These are phyloP conservation scores for Boletus rubroflammeus DNA, from an alignment of 768 basidiomycete species.

Conservation along the genomic window DNA sequence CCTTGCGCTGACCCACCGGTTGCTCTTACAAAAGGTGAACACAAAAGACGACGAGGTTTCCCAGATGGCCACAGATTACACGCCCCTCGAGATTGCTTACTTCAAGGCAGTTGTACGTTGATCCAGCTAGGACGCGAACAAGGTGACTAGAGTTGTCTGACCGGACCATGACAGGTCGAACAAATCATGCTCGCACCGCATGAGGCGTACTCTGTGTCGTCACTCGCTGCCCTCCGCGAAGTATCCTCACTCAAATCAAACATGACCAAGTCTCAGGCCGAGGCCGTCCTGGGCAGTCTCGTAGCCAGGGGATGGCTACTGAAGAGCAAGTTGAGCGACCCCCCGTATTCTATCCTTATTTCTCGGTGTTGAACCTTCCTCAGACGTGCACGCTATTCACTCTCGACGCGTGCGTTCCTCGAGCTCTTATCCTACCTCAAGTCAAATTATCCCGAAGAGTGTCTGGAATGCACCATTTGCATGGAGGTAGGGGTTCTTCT, in stretches of 20 bases:
- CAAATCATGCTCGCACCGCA: constrained; percentile 81
- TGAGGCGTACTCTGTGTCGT: constrained; percentile 73
- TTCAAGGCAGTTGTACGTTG: constrained; percentile 75
- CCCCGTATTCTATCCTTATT: background rate
- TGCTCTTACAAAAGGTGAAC: constrained; percentile 56
- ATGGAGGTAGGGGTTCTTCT: constrained; percentile 45
- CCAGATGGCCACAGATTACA: constrained; percentile 82
- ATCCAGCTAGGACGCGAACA: background rate
- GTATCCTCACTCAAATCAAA: constrained; percentile 53
- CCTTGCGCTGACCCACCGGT: background rate
- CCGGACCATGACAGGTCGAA: constrained; percentile 57
- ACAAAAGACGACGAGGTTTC: constrained; percentile 76
- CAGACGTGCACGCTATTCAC: constrained; percentile 68
- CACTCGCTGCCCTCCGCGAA: constrained; percentile 72
- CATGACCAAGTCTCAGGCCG: constrained; percentile 74
- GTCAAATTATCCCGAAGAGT: constrained; percentile 65
- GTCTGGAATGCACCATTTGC: constrained; percentile 72
- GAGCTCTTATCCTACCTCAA: constrained; percentile 76
- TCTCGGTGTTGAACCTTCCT: constrained; percentile 5
- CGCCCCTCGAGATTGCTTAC: constrained; percentile 72
- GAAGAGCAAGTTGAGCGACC: constrained; percentile 62
- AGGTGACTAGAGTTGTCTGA: background rate
- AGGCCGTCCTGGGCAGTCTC: constrained; percentile 70
- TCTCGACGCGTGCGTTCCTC: constrained; percentile 69
- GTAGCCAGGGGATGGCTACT: constrained; percentile 79